Evolutionary conservation across 176 grass and related monocot genomes (phyloP).

Genomic region (Neostapfia colusana): DNA sequence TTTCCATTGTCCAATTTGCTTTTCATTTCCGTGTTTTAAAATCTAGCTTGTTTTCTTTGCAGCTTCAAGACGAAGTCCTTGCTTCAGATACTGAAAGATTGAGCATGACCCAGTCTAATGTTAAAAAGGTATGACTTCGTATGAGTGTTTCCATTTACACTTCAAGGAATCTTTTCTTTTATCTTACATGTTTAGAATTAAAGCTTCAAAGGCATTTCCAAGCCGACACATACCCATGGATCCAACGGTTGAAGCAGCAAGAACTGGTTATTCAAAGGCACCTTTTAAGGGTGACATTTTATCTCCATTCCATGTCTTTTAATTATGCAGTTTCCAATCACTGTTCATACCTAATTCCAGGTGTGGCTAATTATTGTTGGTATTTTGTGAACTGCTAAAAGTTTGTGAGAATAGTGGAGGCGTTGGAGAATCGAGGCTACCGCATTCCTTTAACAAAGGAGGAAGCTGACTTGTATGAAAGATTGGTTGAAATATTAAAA

Average conservation of each 20-base stretch:
- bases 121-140: conserved; percentile 63
- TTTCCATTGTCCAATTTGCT: not conserved
- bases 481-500: conserved; percentile 61
- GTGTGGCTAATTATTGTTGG: conserved; percentile 14
- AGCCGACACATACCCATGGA: conserved; percentile 75
- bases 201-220: conserved; percentile 94
- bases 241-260: conserved; percentile 90
- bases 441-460: conserved; percentile 68
- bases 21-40: not conserved
- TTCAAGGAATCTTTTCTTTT: conserved; percentile 8
- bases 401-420: conserved; percentile 90
- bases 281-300: conserved; percentile 73
- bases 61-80: conserved; percentile 99
- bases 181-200: conserved; percentile 21
- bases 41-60: conserved; percentile 16
- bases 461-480: conserved; percentile 72
- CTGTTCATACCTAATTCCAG: not conserved
- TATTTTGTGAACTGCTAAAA: conserved; percentile 50
- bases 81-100: conserved; percentile 82
- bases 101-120: conserved; percentile 82
- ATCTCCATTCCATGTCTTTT: conserved; percentile 33
- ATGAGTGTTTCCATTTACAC: not conserved
- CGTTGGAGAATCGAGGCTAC: conserved; percentile 75
- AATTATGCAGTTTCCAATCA: not conserved
- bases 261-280: conserved; percentile 80